Base-by-base conservation (phyloP, 1,284 basidiomycete species). In the Irpex lacteus region DNA sequence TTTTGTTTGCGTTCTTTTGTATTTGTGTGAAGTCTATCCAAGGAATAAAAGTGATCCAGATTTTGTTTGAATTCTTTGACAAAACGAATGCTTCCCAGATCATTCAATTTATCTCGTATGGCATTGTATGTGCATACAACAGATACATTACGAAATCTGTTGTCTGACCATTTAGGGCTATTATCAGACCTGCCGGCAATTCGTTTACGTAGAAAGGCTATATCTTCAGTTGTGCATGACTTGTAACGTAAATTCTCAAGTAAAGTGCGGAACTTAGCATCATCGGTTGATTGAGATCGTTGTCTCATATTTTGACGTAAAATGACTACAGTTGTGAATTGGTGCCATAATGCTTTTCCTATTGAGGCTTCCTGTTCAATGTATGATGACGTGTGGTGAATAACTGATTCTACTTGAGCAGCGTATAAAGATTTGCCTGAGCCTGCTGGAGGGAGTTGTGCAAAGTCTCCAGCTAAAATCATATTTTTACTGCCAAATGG, bases 171-270 rank as follows among this genome's bases (percentile, higher is more conserved):
- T 0, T 63, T 64, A 7, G 68, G 66, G n/a, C 61, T 38, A 0
- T 60, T 8, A 0, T 4, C 7, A 4, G 21, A 8, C 8, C 3
- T 13, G 4, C 68, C 67, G 8, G 69, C 67, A 5, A 74, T 40
- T 6, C 71, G 13, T 4, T 66, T 68, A 13, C 63, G 59, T 1
- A 81, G 61, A 59, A 78, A 74, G 1, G 11, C 34, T 7, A 80
- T 66, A 60, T 81, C 77, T 6, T 70, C 71, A 0, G 40, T 2
- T 1, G 76, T 78, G 59, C 78, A 80, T 0, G 70, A 63, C 26
- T 68, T 71, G 65, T 77, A 78, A 4, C 74, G 34, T 76, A 79
- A 74, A 57, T 77, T 78, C n/a, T 68, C 70, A 1, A 81, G 59
- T 0, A 74, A 72, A 0, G 36, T 65, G 15, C 75, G 60, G 5